phyloP scores from a whole-genome alignment of 2,329 filamentous ascomycete species.

The Acarospora socialis region DNA sequence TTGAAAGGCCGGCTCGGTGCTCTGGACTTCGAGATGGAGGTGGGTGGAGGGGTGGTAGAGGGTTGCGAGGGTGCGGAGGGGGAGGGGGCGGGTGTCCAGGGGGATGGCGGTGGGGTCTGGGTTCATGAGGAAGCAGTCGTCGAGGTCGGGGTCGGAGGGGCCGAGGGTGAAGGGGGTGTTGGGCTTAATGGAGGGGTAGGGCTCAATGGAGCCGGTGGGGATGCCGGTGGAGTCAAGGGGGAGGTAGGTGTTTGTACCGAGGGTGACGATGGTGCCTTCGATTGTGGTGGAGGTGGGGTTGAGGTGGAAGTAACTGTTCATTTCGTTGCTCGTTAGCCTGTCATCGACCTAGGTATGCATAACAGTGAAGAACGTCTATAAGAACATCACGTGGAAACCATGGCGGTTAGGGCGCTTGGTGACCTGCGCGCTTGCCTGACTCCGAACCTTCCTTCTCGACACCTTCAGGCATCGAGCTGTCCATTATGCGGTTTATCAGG shows the following conservation, averaged over 20 bases:
- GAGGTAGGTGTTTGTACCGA: constrained; percentile 51
- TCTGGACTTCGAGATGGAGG: constrained; percentile 72
- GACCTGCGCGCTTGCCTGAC: too few relatives aligned
- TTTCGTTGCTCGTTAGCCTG: background rate
- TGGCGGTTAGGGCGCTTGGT: too few relatives aligned
- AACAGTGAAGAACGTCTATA: constrained; percentile 62
- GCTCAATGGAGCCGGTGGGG: constrained; percentile 51
- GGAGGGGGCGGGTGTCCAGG: constrained; percentile 49
- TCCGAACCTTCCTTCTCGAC: too few relatives aligned
- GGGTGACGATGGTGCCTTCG: constrained; percentile 44
- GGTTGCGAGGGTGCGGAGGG: constrained; percentile 52
- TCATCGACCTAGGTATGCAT: constrained; percentile 16
- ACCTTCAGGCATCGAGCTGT: too few relatives aligned
- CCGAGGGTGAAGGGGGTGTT: constrained; percentile 58
- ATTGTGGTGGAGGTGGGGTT: constrained; percentile 40
- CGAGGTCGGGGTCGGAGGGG: constrained; percentile 58
- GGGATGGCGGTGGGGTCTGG: constrained; percentile 30
- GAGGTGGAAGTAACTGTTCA: constrained; percentile 58
- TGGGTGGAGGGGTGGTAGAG: constrained; percentile 61
- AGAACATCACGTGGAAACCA: too few relatives aligned
- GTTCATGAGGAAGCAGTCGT: constrained; percentile 80
- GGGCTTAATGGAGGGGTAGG: constrained; percentile 49
- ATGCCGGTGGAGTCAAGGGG: constrained; percentile 61
- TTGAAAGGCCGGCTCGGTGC: constrained; percentile 92
- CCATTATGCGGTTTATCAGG: too few relatives aligned